Percentiles rank a stretch among this genome's conserved stretches.
Conservation (phyloP, 495 filamentous ascomycete genomes). For the Thermothielavioides terrestris region DNA sequence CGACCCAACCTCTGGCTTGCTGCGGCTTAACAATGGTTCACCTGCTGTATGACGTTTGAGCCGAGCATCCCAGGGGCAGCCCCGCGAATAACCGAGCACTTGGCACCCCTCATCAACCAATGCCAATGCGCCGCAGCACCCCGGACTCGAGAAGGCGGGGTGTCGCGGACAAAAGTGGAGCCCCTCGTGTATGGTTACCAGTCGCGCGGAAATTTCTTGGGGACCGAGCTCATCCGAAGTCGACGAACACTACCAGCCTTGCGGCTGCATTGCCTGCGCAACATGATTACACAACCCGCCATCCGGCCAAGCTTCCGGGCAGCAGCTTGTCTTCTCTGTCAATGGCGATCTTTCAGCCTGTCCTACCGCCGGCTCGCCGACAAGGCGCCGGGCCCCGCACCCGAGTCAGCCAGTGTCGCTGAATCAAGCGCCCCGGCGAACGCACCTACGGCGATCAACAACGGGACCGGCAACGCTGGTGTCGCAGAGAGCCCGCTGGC, state of each 20-base stretch:
- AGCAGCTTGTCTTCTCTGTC: conserved; percentile 35
- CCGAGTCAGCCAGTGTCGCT: background rate
- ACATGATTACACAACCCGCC: conserved; percentile 20
- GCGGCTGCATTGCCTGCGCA: conserved; percentile 1
- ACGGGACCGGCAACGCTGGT: background rate
- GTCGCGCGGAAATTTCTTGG: conserved; percentile 23
- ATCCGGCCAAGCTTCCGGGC: conserved; percentile 6
- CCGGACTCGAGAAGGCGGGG: conserved; percentile 6
- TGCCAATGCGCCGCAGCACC: background rate
- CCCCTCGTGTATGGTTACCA: background rate
- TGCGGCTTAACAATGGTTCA: conserved; percentile 26
- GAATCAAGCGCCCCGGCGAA: conserved; percentile 1
- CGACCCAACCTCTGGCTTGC: conserved; percentile 16
- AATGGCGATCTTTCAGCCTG: conserved; percentile 40
- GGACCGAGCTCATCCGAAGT: background rate
- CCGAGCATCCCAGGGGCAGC: conserved; percentile 18
- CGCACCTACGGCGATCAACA: background rate
- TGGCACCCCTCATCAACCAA: no score
- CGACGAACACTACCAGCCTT: conserved; percentile 2
- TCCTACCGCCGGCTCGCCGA: conserved; percentile 34
- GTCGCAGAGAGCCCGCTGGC: conserved; percentile 28
- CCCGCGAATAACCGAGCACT: conserved; percentile 29
- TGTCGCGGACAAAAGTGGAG: conserved; percentile 6
- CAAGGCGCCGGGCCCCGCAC: conserved; percentile 13
- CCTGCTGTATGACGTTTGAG: conserved; percentile 21